These are phyloP conservation scores for Grosmannia serpens DNA, from an alignment of 2,329 filamentous ascomycete genomes.

Conservation along the genomic window DNA sequence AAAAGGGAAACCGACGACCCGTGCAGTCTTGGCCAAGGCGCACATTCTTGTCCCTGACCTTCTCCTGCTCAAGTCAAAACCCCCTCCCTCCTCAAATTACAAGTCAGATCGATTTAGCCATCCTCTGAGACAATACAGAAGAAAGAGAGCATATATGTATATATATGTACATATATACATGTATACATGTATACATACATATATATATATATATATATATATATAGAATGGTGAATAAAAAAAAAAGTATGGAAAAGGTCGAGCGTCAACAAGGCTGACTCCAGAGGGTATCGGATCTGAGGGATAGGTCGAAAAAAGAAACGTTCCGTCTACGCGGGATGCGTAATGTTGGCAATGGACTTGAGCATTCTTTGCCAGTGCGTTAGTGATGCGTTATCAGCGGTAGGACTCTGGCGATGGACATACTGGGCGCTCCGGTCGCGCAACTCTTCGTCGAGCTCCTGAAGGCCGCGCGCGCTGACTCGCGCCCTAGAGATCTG, in stretches of 20 bases:
- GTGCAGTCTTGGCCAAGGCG: background rate
- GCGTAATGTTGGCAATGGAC: background rate
- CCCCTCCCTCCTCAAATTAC: background rate
- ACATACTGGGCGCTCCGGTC: constrained; percentile 16
- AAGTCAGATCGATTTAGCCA: background rate
- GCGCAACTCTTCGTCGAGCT: constrained; percentile 18
- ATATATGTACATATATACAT: too few relatives aligned
- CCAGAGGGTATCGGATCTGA: background rate
- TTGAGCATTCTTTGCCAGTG: background rate
- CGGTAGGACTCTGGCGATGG: background rate
- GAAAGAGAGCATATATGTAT: background rate
- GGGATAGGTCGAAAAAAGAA: background rate
- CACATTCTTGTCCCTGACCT: background rate
- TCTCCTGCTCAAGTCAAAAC: background rate
- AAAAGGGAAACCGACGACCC: background rate
- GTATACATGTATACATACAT: too few relatives aligned
- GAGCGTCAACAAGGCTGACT: background rate
- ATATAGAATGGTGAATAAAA: background rate
- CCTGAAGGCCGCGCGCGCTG: constrained; percentile 17
- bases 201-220: background rate
- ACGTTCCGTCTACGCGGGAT: background rate
- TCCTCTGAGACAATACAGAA: background rate
- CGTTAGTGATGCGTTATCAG: background rate
- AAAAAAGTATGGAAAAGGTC: background rate
- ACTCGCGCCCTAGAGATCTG: constrained; percentile 21